Evolutionary conservation across 306 rosid species (phyloP).

Genomic region (Quercus wislizeni): DNA sequence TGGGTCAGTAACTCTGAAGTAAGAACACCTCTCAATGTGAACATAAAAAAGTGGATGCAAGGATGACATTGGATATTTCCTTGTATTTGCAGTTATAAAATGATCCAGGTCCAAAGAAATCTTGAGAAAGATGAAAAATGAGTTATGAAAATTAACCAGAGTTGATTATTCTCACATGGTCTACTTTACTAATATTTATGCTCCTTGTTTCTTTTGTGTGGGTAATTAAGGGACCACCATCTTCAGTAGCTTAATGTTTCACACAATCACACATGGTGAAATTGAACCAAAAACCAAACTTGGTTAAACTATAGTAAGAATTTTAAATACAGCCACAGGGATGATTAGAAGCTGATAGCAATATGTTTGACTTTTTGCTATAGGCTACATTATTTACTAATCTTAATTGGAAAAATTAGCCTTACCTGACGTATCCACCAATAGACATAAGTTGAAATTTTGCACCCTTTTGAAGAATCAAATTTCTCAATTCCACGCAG

Average conservation of each 20-base stretch:
- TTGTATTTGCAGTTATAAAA: too few relatives aligned
- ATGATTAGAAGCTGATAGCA: neutral
- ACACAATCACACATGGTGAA: neutral
- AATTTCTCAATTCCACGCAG: slow-evolving; percentile 93
- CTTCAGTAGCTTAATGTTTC: neutral
- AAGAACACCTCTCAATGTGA: neutral
- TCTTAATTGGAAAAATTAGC: slow-evolving; percentile 7
- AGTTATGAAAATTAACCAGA: neutral
- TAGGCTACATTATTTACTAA: neutral
- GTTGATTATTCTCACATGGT: neutral
- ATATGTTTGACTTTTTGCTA: slow-evolving; percentile 7
- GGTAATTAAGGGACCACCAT: neutral
- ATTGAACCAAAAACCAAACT: neutral
- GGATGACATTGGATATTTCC: too few relatives aligned
- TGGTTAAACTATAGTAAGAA: neutral
- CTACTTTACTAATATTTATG: neutral
- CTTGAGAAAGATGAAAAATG: neutral
- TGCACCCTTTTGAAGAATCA: slow-evolving; percentile 92
- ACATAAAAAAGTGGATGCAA: neutral
- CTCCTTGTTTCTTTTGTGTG: neutral
- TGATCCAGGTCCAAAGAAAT: neutral
- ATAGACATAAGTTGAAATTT: slow-evolving; percentile 93
- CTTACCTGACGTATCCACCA: slow-evolving; percentile 99
- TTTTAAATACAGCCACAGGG: neutral
- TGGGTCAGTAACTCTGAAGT: neutral